These are phyloP conservation scores for Eudorina sp. DNA, from an alignment of 139 green algal genomes.

Conservation along the genomic window DNA sequence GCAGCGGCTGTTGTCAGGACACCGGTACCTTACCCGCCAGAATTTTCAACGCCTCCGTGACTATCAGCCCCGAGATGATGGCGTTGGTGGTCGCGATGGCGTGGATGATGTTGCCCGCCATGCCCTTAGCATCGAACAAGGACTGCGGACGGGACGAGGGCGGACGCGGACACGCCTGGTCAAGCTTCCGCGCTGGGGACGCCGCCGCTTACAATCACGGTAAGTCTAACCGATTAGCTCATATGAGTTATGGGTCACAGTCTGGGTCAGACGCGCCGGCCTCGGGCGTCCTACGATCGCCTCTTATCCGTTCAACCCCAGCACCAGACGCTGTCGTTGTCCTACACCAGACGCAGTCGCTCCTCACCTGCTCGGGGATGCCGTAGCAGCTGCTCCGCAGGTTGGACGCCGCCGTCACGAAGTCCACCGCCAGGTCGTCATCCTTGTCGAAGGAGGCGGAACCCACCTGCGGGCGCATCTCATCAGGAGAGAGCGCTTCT, in stretches of 20 bases:
- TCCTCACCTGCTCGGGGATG: constrained; percentile 81
- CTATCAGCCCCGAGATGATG: constrained; percentile 93
- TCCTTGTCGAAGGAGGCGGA: constrained; percentile 72
- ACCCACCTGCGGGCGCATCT: constrained; percentile 50
- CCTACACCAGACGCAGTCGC: too few species aligned
- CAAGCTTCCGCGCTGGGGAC: too few species aligned
- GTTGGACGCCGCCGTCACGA: constrained; percentile 94
- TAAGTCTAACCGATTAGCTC: too few species aligned
- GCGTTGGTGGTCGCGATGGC: constrained; percentile 99
- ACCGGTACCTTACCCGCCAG: constrained; percentile 71
- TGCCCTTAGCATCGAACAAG: constrained; percentile 94
- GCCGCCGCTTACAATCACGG: too few species aligned
- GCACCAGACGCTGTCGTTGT: too few species aligned
- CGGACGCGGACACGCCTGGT: neutral
- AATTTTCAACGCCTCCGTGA: constrained; percentile 94
- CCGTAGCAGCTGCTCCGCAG: constrained; percentile 84
- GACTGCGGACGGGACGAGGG: constrained; percentile 52
- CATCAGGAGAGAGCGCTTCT: neutral
- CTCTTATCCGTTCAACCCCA: too few species aligned
- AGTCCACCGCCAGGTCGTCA: constrained; percentile 92
- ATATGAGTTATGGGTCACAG: too few species aligned
- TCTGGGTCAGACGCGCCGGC: too few species aligned
- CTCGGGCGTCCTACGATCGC: too few species aligned
- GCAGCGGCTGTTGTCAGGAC: too few species aligned
- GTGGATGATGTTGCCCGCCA: constrained; percentile 99